These are phyloP conservation scores for Penicillium sp. DNA, from an alignment of 2,329 filamentous ascomycete species.

Conservation along the genomic window DNA sequence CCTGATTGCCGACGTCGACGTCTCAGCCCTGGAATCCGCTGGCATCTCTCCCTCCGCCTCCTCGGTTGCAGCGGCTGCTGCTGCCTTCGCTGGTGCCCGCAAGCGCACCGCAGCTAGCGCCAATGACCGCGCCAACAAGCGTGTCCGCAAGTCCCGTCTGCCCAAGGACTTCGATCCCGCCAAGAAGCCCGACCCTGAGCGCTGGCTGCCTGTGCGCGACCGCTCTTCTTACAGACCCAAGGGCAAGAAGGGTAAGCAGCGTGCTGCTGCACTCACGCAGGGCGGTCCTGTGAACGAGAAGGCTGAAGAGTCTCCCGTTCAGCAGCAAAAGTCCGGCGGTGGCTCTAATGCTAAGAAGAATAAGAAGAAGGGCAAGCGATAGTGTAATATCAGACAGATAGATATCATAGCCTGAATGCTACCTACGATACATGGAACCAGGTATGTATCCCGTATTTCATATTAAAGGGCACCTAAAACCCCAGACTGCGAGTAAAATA, in stretches of 20 bases:
- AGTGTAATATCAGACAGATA: conserved; percentile 6
- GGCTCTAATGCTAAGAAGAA: conserved; percentile 38
- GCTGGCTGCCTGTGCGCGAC: conserved; percentile 86
- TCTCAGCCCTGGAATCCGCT: conserved; percentile 38
- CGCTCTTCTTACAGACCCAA: conserved; percentile 81
- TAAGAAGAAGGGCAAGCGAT: conserved; percentile 46
- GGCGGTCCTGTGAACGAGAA: conserved; percentile 72
- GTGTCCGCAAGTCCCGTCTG: conserved; percentile 39
- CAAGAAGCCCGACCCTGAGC: conserved; percentile 77
- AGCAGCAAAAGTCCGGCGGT: conserved; percentile 29
- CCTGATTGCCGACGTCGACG: conserved; percentile 37
- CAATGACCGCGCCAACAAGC: conserved; percentile 32
- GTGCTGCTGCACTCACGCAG: conserved; percentile 68
- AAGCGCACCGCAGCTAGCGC: conserved; percentile 33
- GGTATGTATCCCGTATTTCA: background rate
- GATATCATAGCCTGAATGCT: conserved; percentile 7
- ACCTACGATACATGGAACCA: conserved; percentile 1
- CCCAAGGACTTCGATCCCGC: conserved; percentile 54
- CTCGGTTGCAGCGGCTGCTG: conserved; percentile 25
- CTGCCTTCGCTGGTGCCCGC: conserved; percentile 29
- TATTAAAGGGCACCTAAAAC: background rate
- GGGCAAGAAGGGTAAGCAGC: conserved; percentile 84
- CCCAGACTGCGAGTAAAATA: background rate
- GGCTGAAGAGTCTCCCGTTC: conserved; percentile 45
- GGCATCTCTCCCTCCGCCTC: conserved; percentile 35